A percentile compares a stretch with the other conserved stretches of the same genome.
phyloP scores from a whole-genome alignment of 441 rosid genomes.

The Lepidium campestre region DNA sequence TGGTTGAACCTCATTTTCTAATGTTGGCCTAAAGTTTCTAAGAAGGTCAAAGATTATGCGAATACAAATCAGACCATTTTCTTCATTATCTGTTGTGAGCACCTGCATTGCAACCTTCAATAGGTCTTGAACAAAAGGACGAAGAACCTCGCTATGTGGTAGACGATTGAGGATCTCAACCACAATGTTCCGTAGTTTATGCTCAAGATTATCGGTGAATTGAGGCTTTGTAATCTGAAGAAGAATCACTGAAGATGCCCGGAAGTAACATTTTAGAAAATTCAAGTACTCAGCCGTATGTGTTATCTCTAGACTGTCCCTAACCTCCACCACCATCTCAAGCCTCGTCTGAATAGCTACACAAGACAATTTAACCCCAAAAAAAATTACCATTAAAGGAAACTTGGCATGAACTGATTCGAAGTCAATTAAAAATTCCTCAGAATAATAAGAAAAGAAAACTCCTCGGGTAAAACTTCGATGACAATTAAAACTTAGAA shows the following conservation, averaged over 20 bases:
- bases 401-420: not conserved
- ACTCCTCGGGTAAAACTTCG: not conserved
- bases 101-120: constrained; percentile 97
- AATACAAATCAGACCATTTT: constrained; percentile 90
- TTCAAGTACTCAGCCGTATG: constrained; percentile 93
- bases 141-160: constrained; percentile 96
- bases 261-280: constrained; percentile 87
- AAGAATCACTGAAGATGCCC: constrained; percentile 75
- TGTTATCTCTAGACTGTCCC: constrained; percentile 94
- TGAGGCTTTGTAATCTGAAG: constrained; percentile 88
- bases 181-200: constrained; percentile 81
- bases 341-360: constrained; percentile 80
- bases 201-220: constrained; percentile 75
- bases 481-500: not conserved
- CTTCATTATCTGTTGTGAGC: constrained; percentile 89
- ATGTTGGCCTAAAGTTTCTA: constrained; percentile 83
- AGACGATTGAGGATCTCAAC: constrained; percentile 93
- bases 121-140: constrained; percentile 99
- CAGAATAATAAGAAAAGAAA: not conserved
- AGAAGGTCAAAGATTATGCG: constrained; percentile 94
- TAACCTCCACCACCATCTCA: constrained; percentile 87
- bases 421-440: not conserved
- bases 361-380: constrained; percentile 19
- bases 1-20: constrained; percentile 94
- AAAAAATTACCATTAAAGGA: not conserved